These are phyloP conservation scores for Stygiomarasmius scandens DNA, from an alignment of 1,284 basidiomycete genomes.

Conservation along the genomic window DNA sequence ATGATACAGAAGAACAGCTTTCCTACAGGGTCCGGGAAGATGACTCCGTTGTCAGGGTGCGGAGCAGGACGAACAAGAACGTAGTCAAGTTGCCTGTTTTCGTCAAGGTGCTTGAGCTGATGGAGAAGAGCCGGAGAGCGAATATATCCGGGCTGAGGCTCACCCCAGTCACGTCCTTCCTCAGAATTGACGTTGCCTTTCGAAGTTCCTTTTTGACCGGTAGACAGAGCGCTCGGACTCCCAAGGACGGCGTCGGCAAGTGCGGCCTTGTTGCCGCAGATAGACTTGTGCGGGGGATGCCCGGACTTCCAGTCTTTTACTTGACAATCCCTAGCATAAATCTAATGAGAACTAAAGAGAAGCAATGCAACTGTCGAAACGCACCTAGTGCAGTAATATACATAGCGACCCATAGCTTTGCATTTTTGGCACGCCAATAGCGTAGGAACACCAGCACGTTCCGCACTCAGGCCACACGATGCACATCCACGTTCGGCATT, in stretches of 20 bases:
- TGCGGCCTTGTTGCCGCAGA: slow-evolving; percentile 5
- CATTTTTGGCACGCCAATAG: slow-evolving; percentile 3
- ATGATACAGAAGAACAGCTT: slow-evolving; percentile 18
- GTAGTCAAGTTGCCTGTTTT: slow-evolving; percentile 19
- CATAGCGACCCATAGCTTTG: background rate
- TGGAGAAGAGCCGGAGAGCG: slow-evolving; percentile 22
- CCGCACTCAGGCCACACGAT: slow-evolving; percentile 1
- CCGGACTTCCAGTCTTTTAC: slow-evolving; percentile 7
- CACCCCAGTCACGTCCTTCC: background rate
- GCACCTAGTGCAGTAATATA: slow-evolving; percentile 4
- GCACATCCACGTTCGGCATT: background rate
- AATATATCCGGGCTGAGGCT: slow-evolving; percentile 8
- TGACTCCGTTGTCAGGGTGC: slow-evolving; percentile 17
- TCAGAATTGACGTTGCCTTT: background rate
- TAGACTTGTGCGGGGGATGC: slow-evolving; percentile 8
- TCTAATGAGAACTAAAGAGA: background rate
- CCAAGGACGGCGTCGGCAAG: background rate
- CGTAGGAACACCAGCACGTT: background rate
- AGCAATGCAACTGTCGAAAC: background rate
- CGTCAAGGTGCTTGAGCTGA: slow-evolving; percentile 19
- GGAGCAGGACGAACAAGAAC: slow-evolving; percentile 16
- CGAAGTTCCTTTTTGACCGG: background rate
- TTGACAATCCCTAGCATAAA: slow-evolving; percentile 2
- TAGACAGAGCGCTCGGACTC: background rate
- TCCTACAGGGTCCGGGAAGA: slow-evolving; percentile 15